Percentiles rank a stretch among this genome's conserved stretches.
Conservation (phyloP, 352 stramenopile genomes). For the Elongisporangium undulatum region DNA sequence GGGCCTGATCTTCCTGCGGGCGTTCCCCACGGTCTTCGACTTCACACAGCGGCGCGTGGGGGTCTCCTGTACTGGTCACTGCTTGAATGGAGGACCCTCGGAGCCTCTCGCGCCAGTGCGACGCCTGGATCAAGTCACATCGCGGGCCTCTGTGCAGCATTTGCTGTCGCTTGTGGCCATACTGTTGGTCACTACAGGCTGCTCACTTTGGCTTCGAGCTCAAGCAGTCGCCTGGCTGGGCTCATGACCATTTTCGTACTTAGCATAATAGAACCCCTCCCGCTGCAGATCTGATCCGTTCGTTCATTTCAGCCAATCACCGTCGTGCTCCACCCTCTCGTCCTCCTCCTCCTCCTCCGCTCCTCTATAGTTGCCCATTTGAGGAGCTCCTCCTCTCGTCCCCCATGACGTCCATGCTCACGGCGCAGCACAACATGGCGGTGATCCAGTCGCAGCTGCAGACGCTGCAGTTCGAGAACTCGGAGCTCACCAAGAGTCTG, state of each 20-base stretch:
- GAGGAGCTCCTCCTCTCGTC: constrained; percentile 1
- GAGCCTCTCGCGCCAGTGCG: not conserved
- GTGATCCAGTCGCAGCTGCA: constrained; percentile 55
- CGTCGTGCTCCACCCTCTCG: not conserved
- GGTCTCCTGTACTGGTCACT: constrained; percentile 28
- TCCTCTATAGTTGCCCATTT: not conserved
- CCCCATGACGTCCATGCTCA: constrained; percentile 15
- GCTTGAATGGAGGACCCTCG: not conserved
- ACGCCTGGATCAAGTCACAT: not conserved
- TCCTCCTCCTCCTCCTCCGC: not conserved
- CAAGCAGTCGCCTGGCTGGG: not conserved
- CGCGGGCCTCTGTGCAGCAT: not conserved
- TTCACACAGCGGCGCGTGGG: constrained; percentile 26
- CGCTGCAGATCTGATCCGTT: not conserved
- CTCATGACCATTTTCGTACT: not conserved
- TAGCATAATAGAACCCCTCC: not conserved
- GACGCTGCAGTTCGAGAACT: constrained; percentile 58
- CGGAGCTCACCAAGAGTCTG: constrained; percentile 49
- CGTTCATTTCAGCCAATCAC: not conserved
- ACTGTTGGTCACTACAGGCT: not conserved
- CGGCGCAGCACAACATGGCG: constrained; percentile 60
- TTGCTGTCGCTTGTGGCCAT: not conserved
- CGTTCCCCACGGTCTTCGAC: constrained; percentile 66
- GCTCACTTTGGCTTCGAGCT: not conserved
- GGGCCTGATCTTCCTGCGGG: constrained; percentile 57